Conservation (phyloP, 1,284 basidiomycete genomes). For the Cutaneotrichosporon daszewskae region DNA sequence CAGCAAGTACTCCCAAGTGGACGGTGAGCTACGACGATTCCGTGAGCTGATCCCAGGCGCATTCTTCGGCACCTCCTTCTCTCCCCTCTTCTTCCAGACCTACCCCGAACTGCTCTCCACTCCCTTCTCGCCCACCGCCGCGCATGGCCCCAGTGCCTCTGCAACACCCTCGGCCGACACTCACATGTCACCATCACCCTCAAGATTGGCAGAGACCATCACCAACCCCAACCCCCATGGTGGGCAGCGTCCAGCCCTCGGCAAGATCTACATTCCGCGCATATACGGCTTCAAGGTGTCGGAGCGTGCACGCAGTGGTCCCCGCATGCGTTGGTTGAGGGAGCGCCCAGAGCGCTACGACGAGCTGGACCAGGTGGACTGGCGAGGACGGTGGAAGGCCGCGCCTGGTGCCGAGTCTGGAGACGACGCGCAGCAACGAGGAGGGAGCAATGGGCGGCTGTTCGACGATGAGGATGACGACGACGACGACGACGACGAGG, state of each 20-base stretch:
- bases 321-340: slow-evolving; percentile 94
- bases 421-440: slow-evolving; percentile 2
- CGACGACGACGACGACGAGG: slow-evolving; percentile 28
- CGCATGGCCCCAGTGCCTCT: slow-evolving; percentile 24
- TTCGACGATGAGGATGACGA: slow-evolving; percentile 38
- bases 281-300: slow-evolving; percentile 74
- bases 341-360: slow-evolving; percentile 70
- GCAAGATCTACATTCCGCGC: slow-evolving; percentile 80
- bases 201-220: slow-evolving; percentile 30
- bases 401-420: not conserved
- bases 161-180: slow-evolving; percentile 9
- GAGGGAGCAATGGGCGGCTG: slow-evolving; percentile 23
- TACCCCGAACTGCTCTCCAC: slow-evolving; percentile 85
- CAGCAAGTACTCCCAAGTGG: slow-evolving; percentile 90
- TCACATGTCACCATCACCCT: slow-evolving; percentile 18
- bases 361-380: slow-evolving; percentile 80
- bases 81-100: slow-evolving; percentile 95
- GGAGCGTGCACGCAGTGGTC: slow-evolving; percentile 69
- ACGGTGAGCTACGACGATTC: slow-evolving; percentile 58
- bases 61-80: slow-evolving; percentile 98
- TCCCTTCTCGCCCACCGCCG: slow-evolving; percentile 58
- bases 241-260: slow-evolving; percentile 63
- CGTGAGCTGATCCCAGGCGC: slow-evolving; percentile 59
- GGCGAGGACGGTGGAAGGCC: slow-evolving; percentile 71
- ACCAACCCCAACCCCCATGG: slow-evolving; percentile 76